Percentiles rank a stretch among this genome's conserved stretches.
These are phyloP conservation scores for Didymella sp. DNA, from an alignment of 2,329 filamentous ascomycete genomes.

Conservation along the genomic window DNA sequence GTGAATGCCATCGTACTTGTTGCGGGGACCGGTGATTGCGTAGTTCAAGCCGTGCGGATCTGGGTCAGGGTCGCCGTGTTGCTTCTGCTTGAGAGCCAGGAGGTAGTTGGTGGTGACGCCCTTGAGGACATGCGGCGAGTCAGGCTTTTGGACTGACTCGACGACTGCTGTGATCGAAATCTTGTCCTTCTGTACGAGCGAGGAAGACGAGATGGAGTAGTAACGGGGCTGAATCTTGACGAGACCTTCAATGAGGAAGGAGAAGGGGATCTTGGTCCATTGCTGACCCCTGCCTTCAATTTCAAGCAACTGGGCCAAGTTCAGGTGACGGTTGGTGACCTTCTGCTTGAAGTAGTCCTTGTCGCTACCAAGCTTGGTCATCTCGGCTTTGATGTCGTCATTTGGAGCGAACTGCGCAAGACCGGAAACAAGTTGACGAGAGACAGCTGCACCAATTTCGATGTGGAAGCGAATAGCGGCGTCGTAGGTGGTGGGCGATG, in stretches of 20 bases:
- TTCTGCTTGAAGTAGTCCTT: constrained; percentile 95
- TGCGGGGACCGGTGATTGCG: constrained; percentile 84
- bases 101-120: constrained; percentile 98
- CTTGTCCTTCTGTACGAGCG: constrained; percentile 89
- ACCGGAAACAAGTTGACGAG: constrained; percentile 89
- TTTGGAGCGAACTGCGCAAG: constrained; percentile 88
- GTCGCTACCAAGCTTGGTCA: constrained; percentile 86
- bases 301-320: constrained; percentile 85
- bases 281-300: constrained; percentile 73
- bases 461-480: constrained; percentile 93
- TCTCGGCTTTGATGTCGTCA: constrained; percentile 83
- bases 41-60: constrained; percentile 86
- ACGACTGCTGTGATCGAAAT: constrained; percentile 96
- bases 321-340: constrained; percentile 80
- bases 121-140: constrained; percentile 79
- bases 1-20: constrained; percentile 96
- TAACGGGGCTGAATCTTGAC: constrained; percentile 97
- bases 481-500: constrained; percentile 95
- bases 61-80: constrained; percentile 83
- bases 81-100: constrained; percentile 92
- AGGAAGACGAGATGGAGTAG: constrained; percentile 99
- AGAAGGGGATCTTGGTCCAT: constrained; percentile 90
- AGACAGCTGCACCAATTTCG: constrained; percentile 94
- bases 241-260: constrained; percentile 89
- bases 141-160: constrained; percentile 79